Base-by-base conservation (phyloP, 179 eudicot genomes). In the Sideroxylon spinosum region DNA sequence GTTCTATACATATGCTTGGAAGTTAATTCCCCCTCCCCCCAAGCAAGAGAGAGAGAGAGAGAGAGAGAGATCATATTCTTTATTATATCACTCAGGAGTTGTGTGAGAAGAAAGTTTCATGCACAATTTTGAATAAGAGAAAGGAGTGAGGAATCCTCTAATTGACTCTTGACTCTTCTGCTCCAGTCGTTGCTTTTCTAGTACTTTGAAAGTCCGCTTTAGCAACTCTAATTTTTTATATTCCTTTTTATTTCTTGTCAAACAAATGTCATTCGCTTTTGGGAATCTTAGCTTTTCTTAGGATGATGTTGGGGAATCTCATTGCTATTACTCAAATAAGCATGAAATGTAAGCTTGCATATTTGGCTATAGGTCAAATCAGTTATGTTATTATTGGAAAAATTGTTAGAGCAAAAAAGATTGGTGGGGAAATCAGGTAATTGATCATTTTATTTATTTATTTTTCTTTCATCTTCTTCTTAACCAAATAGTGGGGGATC, bases 51-150 rank as follows among this genome's bases (percentile, higher is more conserved):
- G 3, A 29, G 5, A 57, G 17, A 57, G 4, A n/a, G 16, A 4
- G 0, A 57, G 4, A 17, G 0, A 16, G 62, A 57, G 23, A 6
- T 19, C 1, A 29, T 29, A 29, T 57, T 57, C 62, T 57, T 57
- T 56, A 0, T 73, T 73, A 55, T 53, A 56, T 56, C 65, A 56
- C 49, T 25, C 28, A 28, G 14, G 62, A 73, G 75, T 17, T 11
- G 49, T 28, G 16, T 67, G 49, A 20, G 53, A 77, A 48, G 23
- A 65, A 67, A 48, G 3, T 25, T 23, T 49, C 20, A n/a, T 5
- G 19, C n/a, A 53, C 55, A 5, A 7, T 70, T 70, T 16, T 70
- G 73, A 70, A 70, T 37, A 55, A 70, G 73, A 70, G 55, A 44
- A 70, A 70, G 53, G 16, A 70, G 25, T 44, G 50, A 70, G 56